These are phyloP conservation scores for Thermomyces lanuginosus DNA, from an alignment of 2,329 filamentous ascomycete genomes.

Conservation along the genomic window DNA sequence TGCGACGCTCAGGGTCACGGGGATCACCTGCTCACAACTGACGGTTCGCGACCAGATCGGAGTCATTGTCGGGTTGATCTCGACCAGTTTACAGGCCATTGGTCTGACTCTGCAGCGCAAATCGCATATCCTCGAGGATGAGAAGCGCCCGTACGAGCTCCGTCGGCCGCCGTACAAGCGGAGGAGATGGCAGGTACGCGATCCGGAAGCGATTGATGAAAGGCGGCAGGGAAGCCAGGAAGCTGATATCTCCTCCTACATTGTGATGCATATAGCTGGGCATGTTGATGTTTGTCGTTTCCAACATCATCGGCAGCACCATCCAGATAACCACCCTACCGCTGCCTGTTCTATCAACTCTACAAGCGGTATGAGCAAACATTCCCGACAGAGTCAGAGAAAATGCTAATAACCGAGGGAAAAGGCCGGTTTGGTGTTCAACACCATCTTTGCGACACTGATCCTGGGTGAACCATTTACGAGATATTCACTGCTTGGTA, in stretches of 20 bases:
- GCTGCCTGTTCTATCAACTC: constrained; percentile 79
- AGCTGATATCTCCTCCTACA: too few relatives aligned
- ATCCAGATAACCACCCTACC: constrained; percentile 96
- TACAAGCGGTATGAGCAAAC: constrained; percentile 51
- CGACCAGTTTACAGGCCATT: constrained; percentile 85
- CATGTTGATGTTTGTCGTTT: constrained; percentile 92
- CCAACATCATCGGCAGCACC: constrained; percentile 85
- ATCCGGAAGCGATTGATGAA: too few relatives aligned
- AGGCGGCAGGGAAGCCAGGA: too few relatives aligned
- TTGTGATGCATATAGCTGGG: constrained; percentile 45
- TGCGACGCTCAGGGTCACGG: neutral
- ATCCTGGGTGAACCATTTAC: constrained; percentile 91
- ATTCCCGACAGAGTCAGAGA: constrained; percentile 1
- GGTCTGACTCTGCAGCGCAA: constrained; percentile 93
- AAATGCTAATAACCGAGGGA: neutral
- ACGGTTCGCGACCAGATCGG: constrained; percentile 49
- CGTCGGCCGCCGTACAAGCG: constrained; percentile 77
- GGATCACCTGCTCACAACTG: neutral
- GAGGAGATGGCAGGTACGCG: constrained; percentile 65
- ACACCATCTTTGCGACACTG: constrained; percentile 89
- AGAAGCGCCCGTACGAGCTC: constrained; percentile 62
- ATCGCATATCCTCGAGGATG: constrained; percentile 93
- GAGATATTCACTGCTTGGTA: constrained; percentile 78
- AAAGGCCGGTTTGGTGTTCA: constrained; percentile 83
- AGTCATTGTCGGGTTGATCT: constrained; percentile 80